phyloP scores from a whole-genome alignment of 768 basidiomycete species.

The Pleurotus eryngii region DNA sequence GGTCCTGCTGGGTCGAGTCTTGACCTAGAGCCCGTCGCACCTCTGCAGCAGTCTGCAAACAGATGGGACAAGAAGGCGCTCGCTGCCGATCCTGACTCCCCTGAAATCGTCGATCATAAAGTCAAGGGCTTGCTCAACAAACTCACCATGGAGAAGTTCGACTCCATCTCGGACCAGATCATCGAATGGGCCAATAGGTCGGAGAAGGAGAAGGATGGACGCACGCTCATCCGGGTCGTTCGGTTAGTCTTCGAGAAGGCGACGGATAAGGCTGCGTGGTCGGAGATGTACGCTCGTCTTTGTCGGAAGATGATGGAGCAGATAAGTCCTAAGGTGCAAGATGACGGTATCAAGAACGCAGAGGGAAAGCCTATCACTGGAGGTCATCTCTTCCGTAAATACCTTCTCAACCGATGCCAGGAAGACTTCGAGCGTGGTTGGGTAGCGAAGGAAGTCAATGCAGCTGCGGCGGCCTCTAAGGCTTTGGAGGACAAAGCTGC shows the following conservation, averaged over 20 bases:
- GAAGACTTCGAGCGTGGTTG: constrained; percentile 98
- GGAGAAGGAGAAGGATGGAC: constrained; percentile 87
- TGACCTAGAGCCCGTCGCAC: constrained; percentile 65
- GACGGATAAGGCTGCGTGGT: constrained; percentile 93
- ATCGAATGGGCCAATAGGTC: constrained; percentile 94
- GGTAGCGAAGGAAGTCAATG: constrained; percentile 83
- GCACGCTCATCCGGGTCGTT: constrained; percentile 94
- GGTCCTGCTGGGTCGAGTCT: constrained; percentile 35
- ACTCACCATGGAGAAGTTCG: constrained; percentile 95
- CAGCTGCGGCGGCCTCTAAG: constrained; percentile 82
- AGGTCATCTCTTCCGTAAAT: constrained; percentile 94
- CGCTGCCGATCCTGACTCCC: constrained; percentile 57
- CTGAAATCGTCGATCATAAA: constrained; percentile 88
- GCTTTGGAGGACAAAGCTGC: constrained; percentile 82
- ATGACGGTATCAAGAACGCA: constrained; percentile 76
- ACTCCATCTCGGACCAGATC: constrained; percentile 93
- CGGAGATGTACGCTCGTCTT: constrained; percentile 95
- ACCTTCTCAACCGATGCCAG: constrained; percentile 93
- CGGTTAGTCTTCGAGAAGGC: constrained; percentile 96
- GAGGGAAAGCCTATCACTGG: constrained; percentile 91
- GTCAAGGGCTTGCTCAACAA: constrained; percentile 92
- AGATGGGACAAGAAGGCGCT: constrained; percentile 71
- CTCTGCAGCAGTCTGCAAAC: constrained; percentile 76
- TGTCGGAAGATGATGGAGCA: constrained; percentile 96
- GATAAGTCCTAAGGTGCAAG: constrained; percentile 83